phyloP scores from a whole-genome alignment of 345 rosid species.

The Ceriops zippeliana region DNA sequence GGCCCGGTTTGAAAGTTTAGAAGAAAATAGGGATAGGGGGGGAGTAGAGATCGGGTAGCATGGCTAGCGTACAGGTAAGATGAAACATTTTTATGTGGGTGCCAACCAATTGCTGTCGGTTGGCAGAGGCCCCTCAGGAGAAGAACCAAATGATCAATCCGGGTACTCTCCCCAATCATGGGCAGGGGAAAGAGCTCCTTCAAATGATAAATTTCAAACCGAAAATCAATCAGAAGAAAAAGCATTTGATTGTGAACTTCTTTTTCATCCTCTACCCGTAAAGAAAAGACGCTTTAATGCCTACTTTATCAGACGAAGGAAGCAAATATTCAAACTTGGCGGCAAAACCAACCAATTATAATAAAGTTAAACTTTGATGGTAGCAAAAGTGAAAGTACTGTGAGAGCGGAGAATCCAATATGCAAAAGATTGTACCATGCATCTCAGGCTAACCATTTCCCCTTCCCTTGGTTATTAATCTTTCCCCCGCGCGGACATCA shows the following conservation, averaged over 20 bases:
- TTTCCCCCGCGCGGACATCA: neutral
- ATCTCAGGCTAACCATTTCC: neutral
- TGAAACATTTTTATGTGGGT: too few species aligned
- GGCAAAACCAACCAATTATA: neutral
- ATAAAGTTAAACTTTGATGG: neutral
- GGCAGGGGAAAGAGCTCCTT: conserved; percentile 11
- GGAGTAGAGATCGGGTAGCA: too few species aligned
- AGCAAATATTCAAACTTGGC: conserved; percentile 19
- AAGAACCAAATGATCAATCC: too few species aligned
- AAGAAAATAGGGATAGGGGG: too few species aligned
- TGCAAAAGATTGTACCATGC: too few species aligned
- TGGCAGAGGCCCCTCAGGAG: too few species aligned
- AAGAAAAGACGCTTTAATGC: conserved; percentile 10
- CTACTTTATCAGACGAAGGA: conserved; percentile 5
- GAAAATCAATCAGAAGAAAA: conserved; percentile 5
- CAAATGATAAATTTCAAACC: neutral
- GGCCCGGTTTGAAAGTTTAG: too few species aligned
- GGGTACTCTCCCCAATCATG: conserved; percentile 21
- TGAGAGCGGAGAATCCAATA: too few species aligned
- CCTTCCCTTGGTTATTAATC: neutral
- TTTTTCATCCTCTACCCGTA: conserved; percentile 10
- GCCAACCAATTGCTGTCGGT: too few species aligned
- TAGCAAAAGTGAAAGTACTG: too few species aligned
- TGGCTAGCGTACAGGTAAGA: too few species aligned
- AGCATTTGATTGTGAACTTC: conserved; percentile 32